Conservation (phyloP, 202 grass and related monocot species). For the Schoenoplectus tabernaemontani region DNA sequence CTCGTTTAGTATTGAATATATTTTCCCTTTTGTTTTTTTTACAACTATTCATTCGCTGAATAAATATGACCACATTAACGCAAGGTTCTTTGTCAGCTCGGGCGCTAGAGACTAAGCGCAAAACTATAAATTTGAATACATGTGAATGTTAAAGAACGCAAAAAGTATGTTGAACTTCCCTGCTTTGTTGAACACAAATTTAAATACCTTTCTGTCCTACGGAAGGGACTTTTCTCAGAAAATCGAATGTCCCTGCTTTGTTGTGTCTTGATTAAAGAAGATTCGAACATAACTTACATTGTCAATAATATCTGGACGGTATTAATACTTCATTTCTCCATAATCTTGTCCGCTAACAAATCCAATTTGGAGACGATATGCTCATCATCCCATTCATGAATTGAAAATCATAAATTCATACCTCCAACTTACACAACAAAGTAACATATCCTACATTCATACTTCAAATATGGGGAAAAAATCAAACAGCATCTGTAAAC, state of each 20-base stretch:
- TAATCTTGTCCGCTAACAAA: background rate
- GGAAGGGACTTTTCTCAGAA: too few species aligned
- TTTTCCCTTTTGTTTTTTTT: too few species aligned
- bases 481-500: background rate
- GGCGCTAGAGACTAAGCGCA: too few species aligned
- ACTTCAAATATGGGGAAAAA: background rate
- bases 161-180: too few species aligned
- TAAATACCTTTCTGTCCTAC: too few species aligned
- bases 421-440: background rate
- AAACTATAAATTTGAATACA: too few species aligned
- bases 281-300: background rate
- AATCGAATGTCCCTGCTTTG: background rate
- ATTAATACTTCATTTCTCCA: background rate
- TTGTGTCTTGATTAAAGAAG: background rate
- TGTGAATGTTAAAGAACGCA: too few species aligned
- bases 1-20: too few species aligned
- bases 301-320: background rate
- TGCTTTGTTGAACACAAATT: too few species aligned
- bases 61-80: too few species aligned
- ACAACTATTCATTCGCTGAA: too few species aligned
- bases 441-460: conserved; percentile 9
- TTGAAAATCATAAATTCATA: conserved; percentile 3
- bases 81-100: too few species aligned
- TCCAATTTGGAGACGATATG: background rate
- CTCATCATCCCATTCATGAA: background rate